Evolutionary conservation across 257 asterid species (phyloP).

Genomic region (Pogostemon cablin): DNA sequence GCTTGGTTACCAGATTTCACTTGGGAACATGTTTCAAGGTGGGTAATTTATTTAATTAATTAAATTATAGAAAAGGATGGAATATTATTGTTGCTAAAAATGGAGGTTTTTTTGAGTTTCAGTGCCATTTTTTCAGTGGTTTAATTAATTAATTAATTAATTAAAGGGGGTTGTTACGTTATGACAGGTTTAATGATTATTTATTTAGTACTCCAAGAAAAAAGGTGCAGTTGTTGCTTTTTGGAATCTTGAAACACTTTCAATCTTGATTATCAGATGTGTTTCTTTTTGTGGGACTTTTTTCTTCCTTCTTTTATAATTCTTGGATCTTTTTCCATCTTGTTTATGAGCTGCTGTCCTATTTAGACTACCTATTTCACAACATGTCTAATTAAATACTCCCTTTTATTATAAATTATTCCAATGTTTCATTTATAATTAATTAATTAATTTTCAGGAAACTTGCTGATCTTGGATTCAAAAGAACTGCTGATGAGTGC

Average conservation of each 20-base stretch:
- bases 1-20: slow-evolving; percentile 70
- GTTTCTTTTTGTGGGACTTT: slow-evolving; percentile 18
- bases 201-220: slow-evolving; percentile 7
- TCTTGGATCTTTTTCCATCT: slow-evolving; percentile 7
- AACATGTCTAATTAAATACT: no score
- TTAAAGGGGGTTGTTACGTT: neutral
- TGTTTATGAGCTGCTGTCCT: slow-evolving; percentile 14
- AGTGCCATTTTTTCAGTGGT: slow-evolving; percentile 18
- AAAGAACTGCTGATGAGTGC: slow-evolving; percentile 66
- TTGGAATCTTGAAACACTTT: slow-evolving; percentile 30
- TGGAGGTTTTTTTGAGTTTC: slow-evolving; percentile 7
- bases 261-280: neutral
- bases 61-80: neutral
- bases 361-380: neutral
- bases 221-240: slow-evolving; percentile 23
- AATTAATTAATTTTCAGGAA: slow-evolving; percentile 45
- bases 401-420: no score
- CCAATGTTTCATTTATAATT: no score
- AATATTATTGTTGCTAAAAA: neutral
- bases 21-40: slow-evolving; percentile 91
- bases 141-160: neutral
- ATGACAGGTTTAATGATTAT: neutral
- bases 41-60: neutral
- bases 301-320: slow-evolving; percentile 3
- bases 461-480: slow-evolving; percentile 65